Percentiles rank a stretch among this genome's conserved stretches.
These are phyloP conservation scores for Pogostemon cablin DNA, from an alignment of 257 asterid species.

Conservation along the genomic window DNA sequence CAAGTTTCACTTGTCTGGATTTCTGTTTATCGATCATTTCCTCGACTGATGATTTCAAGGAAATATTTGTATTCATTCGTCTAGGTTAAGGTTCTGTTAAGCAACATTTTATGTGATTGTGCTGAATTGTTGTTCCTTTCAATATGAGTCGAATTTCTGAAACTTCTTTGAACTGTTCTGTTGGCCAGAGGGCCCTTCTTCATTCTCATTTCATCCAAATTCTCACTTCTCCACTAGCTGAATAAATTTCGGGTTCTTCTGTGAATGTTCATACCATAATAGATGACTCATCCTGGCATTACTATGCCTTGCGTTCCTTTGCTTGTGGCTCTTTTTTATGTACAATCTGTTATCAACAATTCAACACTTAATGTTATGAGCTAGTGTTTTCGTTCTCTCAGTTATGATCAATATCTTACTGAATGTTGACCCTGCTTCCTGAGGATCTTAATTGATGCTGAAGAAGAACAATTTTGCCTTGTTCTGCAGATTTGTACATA, in stretches of 20 bases:
- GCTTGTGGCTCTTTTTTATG: neutral
- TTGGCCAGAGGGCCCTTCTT: neutral
- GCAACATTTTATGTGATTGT: neutral
- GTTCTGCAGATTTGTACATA: conserved; percentile 20
- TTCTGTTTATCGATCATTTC: conserved; percentile 10
- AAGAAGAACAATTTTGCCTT: neutral
- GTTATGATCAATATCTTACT: neutral
- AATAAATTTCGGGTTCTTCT: neutral
- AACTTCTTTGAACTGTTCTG: conserved; percentile 12
- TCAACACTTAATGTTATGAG: neutral
- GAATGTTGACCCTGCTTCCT: conserved; percentile 8
- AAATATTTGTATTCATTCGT: neutral
- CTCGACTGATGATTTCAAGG: neutral
- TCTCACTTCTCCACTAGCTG: conserved; percentile 1
- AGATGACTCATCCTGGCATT: neutral
- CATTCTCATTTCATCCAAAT: neutral
- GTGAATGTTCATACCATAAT: neutral
- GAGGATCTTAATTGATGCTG: neutral
- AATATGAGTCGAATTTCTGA: neutral
- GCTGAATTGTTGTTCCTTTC: neutral
- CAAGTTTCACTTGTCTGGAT: neutral
- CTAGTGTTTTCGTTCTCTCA: neutral
- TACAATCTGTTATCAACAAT: neutral
- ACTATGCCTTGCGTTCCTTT: neutral
- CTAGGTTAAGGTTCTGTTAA: neutral